These are phyloP conservation scores for Kazachstania viticola DNA, from an alignment of 805 yeast species.

Conservation along the genomic window DNA sequence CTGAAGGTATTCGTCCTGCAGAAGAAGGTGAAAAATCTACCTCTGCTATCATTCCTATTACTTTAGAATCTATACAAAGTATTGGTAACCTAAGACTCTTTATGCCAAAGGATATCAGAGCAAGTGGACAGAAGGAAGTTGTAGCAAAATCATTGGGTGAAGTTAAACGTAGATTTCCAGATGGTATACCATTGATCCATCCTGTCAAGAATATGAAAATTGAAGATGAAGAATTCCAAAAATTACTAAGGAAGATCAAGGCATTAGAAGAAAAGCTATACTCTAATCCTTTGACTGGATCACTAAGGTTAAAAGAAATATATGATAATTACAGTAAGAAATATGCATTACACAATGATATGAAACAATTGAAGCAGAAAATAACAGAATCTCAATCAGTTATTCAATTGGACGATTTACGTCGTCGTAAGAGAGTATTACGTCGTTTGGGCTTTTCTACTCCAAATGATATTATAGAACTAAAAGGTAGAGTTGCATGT, in stretches of 20 bases:
- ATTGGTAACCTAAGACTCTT: conserved; percentile 73
- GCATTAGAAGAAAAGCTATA: conserved; percentile 66
- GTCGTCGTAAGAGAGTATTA: conserved; percentile 83
- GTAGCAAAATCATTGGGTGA: conserved; percentile 65
- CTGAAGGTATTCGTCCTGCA: conserved; percentile 85
- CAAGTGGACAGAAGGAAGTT: conserved; percentile 47
- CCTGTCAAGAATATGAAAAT: conserved; percentile 91
- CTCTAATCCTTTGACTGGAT: conserved; percentile 55
- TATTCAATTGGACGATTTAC: conserved; percentile 86
- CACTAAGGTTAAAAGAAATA: conserved; percentile 47
- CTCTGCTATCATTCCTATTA: conserved; percentile 74
- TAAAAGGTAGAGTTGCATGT: conserved; percentile 96
- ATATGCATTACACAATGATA: conserved; percentile 46
- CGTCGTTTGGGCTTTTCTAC: conserved; percentile 87
- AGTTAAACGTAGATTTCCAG: conserved; percentile 73
- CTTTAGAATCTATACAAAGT: conserved; percentile 60
- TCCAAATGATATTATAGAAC: conserved; percentile 77
- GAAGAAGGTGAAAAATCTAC: conserved; percentile 56
- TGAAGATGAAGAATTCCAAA: conserved; percentile 64
- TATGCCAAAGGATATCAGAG: conserved; percentile 65
- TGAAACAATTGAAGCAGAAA: conserved; percentile 48
- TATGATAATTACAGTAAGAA: conserved; percentile 58
- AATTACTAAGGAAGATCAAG: conserved; percentile 63
- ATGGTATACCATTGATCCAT: conserved; percentile 84
- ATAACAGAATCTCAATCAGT: conserved; percentile 81